Evolutionary conservation across 208 protist species (phyloP), one percentile per base, ranked within the genome.

Genomic region (Leptomonas seymouri): DNA sequence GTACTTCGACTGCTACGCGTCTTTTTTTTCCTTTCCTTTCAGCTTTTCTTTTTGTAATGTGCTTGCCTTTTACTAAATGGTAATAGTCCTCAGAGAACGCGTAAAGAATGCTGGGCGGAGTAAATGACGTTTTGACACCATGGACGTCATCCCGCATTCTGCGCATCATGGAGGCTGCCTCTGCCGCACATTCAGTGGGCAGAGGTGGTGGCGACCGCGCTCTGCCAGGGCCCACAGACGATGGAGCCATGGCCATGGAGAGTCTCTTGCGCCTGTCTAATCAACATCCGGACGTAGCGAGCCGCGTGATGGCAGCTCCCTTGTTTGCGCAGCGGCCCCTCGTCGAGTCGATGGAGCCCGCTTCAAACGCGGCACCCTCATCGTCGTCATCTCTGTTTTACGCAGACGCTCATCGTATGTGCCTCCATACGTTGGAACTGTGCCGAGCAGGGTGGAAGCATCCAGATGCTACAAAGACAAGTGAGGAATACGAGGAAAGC

Each of bases 271-370:
- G 68, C 16, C 64, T 81, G 60, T 64, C 81, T 15, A 81, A 73
- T 58, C 67, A 81, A 44, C 71, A 81, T 36, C 85, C 85, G 4
- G 83, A 91, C 46, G 84, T 91, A 31, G 81, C 89, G 9, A 78
- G 79, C 18, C 89, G 89, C n/a, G 79, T 77, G 42, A 71, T 94
- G 45, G 53, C 82, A 14, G 80, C 84, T 60, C 79, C 84, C 5
- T 58, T 94, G 25, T 94, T 94, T 74, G 73, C 78, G 23, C 75
- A 86, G 51, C 79, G 76, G n/a, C 68, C 74, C 6, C 46, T 80
- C 2, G 63, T 75, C 0, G 66, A 78, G 51, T 15, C 64, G 12
- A 12, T 39, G 9, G 53, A 25, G 16, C 8, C 36, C 1, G 18
- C 71, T 15, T 31, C 57, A 2, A 39, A 48, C 7, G 18, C 50